Conservation (phyloP, 768 basidiomycete species). For the Mycena vulgaris region DNA sequence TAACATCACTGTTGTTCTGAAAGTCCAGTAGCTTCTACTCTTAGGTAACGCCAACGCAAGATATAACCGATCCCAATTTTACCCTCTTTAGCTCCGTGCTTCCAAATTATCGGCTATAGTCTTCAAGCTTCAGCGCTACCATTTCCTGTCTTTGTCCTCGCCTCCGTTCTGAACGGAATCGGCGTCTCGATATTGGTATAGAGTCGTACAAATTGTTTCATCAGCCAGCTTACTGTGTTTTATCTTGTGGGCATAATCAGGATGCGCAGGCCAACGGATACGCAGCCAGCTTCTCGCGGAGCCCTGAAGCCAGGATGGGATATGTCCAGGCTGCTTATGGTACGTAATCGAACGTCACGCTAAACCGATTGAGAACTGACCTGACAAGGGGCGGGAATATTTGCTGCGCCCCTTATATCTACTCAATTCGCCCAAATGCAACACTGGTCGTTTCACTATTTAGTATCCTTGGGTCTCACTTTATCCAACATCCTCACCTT, state of each 20-base stretch:
- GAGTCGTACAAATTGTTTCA: background rate
- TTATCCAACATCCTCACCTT: conserved; percentile 52
- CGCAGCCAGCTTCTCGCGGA: conserved; percentile 61
- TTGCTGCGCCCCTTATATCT: conserved; percentile 73
- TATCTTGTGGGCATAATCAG: conserved; percentile 24
- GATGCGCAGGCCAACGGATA: conserved; percentile 71
- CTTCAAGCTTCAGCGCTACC: conserved; percentile 64
- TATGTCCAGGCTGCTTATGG: conserved; percentile 58
- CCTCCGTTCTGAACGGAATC: conserved; percentile 63
- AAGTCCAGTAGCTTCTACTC: conserved; percentile 38
- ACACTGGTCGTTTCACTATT: conserved; percentile 76
- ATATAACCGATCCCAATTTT: no score
- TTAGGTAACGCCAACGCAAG: no score
- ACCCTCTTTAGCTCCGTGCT: conserved; percentile 53
- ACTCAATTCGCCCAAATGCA: conserved; percentile 71
- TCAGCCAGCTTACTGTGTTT: background rate
- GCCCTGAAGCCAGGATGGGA: conserved; percentile 65
- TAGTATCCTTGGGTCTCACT: conserved; percentile 69
- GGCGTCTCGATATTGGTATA: conserved; percentile 64
- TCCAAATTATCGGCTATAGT: conserved; percentile 63
- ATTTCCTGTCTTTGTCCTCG: conserved; percentile 65
- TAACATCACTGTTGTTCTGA: background rate
- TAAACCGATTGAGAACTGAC: background rate
- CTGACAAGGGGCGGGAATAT: conserved; percentile 57
- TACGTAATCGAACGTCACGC: background rate